A percentile compares a stretch with the other conserved stretches of the same genome.
phyloP scores from a whole-genome alignment of 768 basidiomycete species.

The Suillus occidentalis region DNA sequence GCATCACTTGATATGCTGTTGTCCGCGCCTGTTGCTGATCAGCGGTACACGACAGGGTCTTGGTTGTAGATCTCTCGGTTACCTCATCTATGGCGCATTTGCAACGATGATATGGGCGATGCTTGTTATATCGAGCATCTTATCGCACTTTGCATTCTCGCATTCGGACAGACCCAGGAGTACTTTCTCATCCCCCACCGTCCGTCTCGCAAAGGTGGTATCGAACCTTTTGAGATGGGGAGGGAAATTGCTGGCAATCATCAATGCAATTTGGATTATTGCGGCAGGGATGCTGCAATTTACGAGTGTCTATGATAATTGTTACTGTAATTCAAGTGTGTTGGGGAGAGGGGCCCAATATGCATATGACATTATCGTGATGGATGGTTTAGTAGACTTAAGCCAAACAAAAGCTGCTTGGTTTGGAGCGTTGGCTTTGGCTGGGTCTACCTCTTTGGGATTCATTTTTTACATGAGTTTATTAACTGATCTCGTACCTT shows the following conservation, averaged over 20 bases:
- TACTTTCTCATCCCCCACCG: not conserved
- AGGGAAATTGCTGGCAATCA: slow-evolving; percentile 20
- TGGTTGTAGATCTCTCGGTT: slow-evolving; percentile 36
- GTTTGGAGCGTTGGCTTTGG: slow-evolving; percentile 38
- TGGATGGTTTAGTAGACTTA: slow-evolving; percentile 22
- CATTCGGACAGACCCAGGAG: not conserved
- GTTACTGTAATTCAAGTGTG: slow-evolving; percentile 26
- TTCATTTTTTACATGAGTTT: slow-evolving; percentile 1
- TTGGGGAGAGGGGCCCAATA: slow-evolving; percentile 10
- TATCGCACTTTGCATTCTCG: slow-evolving; percentile 20
- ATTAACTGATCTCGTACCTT: slow-evolving; percentile 2
- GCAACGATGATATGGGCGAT: slow-evolving; percentile 33
- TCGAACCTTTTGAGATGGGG: slow-evolving; percentile 15
- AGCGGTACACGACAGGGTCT: slow-evolving; percentile 21
- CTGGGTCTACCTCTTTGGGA: not conserved
- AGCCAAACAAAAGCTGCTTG: slow-evolving; percentile 31
- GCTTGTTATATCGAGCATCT: slow-evolving; percentile 29
- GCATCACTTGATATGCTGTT: not conserved
- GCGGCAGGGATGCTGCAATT: slow-evolving; percentile 25
- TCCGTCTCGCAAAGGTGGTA: slow-evolving; percentile 2
- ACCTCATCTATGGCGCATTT: slow-evolving; percentile 28
- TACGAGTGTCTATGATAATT: slow-evolving; percentile 21
- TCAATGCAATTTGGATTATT: slow-evolving; percentile 23
- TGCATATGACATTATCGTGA: slow-evolving; percentile 33
- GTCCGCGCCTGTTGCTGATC: not conserved